phyloP scores from a whole-genome alignment of 768 basidiomycete species.

The Botryobasidium botryosum region DNA sequence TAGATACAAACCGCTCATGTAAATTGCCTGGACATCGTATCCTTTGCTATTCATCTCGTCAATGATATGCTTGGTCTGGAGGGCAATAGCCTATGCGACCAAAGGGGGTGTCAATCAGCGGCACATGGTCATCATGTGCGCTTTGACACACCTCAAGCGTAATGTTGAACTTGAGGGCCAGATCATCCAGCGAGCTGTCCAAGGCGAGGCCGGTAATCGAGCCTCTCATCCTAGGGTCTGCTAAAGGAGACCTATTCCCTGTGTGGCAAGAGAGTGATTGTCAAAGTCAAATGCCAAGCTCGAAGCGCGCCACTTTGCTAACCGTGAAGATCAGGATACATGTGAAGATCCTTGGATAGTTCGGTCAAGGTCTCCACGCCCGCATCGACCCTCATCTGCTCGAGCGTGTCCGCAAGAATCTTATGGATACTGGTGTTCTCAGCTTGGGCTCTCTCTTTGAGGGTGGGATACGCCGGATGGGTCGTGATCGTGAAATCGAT shows the following conservation, averaged over 20 bases:
- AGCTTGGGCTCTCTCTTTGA: conserved; percentile 44
- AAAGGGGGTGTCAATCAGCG: background rate
- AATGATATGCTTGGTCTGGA: conserved; percentile 89
- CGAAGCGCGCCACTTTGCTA: conserved; percentile 5
- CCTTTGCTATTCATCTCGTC: conserved; percentile 79
- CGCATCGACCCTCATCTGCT: conserved; percentile 40
- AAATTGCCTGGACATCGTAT: conserved; percentile 66
- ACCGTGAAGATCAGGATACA: conserved; percentile 96
- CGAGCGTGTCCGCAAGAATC: conserved; percentile 54
- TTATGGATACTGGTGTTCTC: conserved; percentile 18
- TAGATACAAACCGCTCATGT: conserved; percentile 42
- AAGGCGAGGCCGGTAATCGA: conserved; percentile 77
- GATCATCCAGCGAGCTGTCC: conserved; percentile 55
- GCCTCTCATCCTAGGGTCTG: conserved; percentile 89
- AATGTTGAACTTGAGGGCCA: conserved; percentile 80
- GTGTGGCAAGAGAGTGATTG: conserved; percentile 4
- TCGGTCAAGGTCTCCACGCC: conserved; percentile 54
- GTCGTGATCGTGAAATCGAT: conserved; percentile 92
- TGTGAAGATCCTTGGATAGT: conserved; percentile 74
- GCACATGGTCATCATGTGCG: background rate
- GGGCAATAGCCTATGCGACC: conserved; percentile 46
- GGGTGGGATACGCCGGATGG: conserved; percentile 65
- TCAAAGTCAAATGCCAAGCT: background rate
- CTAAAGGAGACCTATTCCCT: conserved; percentile 95
- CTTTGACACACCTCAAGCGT: conserved; percentile 44